Conservation (phyloP, 2,329 filamentous ascomycete genomes). For the Aureobasidium subglaciale region DNA sequence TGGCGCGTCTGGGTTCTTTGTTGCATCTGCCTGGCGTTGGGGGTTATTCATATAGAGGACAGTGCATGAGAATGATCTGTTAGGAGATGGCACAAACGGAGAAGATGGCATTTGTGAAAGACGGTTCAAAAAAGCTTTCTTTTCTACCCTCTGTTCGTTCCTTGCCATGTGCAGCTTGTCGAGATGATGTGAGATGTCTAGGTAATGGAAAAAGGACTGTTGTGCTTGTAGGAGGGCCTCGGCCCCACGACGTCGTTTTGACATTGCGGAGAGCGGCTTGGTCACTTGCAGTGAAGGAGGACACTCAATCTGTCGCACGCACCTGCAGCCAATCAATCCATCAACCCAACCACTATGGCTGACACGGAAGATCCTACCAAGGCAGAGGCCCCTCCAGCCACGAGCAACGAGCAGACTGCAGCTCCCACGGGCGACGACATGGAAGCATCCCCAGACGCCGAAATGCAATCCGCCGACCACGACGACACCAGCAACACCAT, state of each 20-base stretch:
- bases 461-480: background rate
- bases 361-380: conserved; percentile 5
- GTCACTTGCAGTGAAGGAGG: background rate
- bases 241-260: background rate
- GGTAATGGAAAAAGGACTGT: background rate
- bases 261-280: background rate
- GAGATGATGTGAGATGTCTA: background rate
- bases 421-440: conserved; percentile 9
- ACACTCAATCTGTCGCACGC: conserved; percentile 6
- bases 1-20: background rate
- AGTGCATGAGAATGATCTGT: background rate
- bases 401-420: background rate
- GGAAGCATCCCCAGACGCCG: conserved; percentile 1
- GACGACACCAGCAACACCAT: background rate
- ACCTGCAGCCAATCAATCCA: conserved; percentile 5
- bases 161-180: too few species aligned
- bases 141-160: background rate
- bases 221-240: background rate
- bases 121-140: background rate
- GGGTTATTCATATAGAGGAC: background rate
- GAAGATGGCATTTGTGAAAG: background rate
- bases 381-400: background rate
- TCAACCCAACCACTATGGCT: conserved; percentile 14
- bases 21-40: conserved; percentile 9
- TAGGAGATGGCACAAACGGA: background rate